phyloP scores from a whole-genome alignment of 345 rosid species.

The Atalantia buxifolia region DNA sequence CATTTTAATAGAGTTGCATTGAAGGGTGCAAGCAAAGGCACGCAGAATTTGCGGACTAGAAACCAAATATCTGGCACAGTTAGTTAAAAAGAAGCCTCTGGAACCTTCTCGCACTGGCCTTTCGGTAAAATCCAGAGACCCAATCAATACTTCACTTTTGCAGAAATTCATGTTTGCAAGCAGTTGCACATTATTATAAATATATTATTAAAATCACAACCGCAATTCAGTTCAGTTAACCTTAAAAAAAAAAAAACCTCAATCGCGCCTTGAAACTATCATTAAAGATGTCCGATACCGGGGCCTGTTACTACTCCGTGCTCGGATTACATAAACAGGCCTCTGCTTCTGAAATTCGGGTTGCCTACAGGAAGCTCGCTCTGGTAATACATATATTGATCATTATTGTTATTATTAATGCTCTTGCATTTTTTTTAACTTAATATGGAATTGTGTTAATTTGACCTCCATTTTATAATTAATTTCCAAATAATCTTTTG shows the following conservation, averaged over 20 bases:
- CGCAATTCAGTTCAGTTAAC: not conserved
- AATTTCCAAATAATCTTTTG: not conserved
- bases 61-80: not conserved
- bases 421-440: not conserved
- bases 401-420: not conserved
- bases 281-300: conserved; percentile 15
- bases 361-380: conserved; percentile 32
- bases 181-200: not conserved
- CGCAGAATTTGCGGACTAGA: not conserved
- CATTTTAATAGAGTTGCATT: not conserved
- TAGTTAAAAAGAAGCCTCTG: conserved; percentile 5
- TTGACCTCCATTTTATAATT: not conserved
- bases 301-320: conserved; percentile 27
- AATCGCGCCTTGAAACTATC: too few relatives aligned
- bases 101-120: conserved; percentile 1
- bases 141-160: not conserved
- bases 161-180: not conserved
- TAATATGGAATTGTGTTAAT: not conserved
- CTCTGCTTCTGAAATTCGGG: conserved; percentile 31
- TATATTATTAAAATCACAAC: too few relatives aligned
- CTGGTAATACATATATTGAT: conserved; percentile 14
- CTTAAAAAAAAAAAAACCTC: too few relatives aligned
- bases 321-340: conserved; percentile 33
- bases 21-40: not conserved
- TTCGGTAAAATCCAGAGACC: not conserved